Evolutionary conservation across 2,329 filamentous ascomycete genomes (phyloP), one percentile per base, ranked within the genome.

Genomic region (Ceratocystis smalleyi): DNA sequence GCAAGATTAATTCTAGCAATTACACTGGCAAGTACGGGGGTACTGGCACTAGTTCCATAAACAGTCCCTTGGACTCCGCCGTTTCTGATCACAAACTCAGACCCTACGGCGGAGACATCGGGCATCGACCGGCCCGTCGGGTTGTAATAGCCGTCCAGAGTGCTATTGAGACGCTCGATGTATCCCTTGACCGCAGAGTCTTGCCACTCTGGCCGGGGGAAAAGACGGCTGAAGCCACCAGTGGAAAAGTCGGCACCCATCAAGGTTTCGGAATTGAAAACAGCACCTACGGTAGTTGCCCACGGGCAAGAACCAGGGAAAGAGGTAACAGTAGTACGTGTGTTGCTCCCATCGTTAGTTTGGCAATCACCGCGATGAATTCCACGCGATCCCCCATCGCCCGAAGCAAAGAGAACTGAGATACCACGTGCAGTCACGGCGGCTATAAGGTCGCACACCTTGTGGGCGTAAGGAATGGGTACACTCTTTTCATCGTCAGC

Each of bases 221-320:
- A 83, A 68, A 77, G 77, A 65, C 77, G 74, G 65, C 77, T 80
- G 72, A 83, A 83, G 3, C 81, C 81, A 6, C 81, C 79, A 2
- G 75, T 74, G 62, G 76, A 79, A 69, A 77, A 79, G n/a, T 68
- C 68, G 1, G 79, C 75, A 1, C 74, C 79, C 1, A 68, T 70
- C 10, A 78, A 74, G 0, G 75, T 75, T 3, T 73, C 70, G 1
- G 68, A 68, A 68, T 74, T 74, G 47, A 67, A 70, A 1, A 83
- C 84, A 1, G 81, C 85, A 5, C 86, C 86, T 1, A 89, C 81
- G 1, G 79, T 75, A 0, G 86, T 89, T 6, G 88, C 80, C 71
- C 82, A 89, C 0, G 85, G 86, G 69, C 86, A 89, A 0, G 80
- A 79, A 0, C 80, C 81, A 0, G 86, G 86, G 72, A 88, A 89